Conservation (phyloP, 768 basidiomycete species). For the Cyclocybe aegerita region DNA sequence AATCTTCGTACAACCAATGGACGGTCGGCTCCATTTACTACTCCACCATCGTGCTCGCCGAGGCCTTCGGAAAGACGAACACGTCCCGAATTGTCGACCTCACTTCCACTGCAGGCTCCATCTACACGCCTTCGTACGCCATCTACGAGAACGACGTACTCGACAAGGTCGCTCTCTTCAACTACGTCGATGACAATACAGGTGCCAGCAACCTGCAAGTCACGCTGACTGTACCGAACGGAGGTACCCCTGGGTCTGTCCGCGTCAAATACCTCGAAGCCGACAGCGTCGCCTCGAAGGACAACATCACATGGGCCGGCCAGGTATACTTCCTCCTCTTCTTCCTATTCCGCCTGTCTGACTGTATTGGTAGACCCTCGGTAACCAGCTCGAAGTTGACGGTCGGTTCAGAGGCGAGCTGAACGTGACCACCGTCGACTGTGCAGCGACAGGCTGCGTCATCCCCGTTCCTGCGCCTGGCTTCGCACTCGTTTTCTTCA, state of each 20-base stretch:
- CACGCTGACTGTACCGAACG: conserved; percentile 47
- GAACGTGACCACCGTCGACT: conserved; percentile 57
- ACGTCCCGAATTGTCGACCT: conserved; percentile 69
- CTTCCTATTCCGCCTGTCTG: background rate
- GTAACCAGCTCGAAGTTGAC: conserved; percentile 60
- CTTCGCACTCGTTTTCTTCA: conserved; percentile 75
- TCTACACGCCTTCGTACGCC: conserved; percentile 65
- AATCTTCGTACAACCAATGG: conserved; percentile 63
- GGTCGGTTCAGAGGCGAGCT: conserved; percentile 61
- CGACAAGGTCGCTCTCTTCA: conserved; percentile 66
- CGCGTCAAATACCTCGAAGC: conserved; percentile 62
- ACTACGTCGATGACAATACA: conserved; percentile 62
- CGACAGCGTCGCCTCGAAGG: conserved; percentile 54
- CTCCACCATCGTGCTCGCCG: conserved; percentile 66
- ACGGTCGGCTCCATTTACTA: conserved; percentile 76
- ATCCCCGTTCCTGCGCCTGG: conserved; percentile 69
- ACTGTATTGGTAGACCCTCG: conserved; percentile 49
- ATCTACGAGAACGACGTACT: conserved; percentile 72
- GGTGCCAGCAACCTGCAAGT: conserved; percentile 49
- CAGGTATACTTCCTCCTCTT: conserved; percentile 47
- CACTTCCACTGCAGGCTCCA: conserved; percentile 44
- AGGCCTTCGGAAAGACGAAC: conserved; percentile 67
- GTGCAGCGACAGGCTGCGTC: conserved; percentile 53
- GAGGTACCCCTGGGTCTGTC: conserved; percentile 45
- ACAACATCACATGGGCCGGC: conserved; percentile 75